These are phyloP conservation scores for Monosporascus sp. DNA, from an alignment of 2,329 filamentous ascomycete species.

Conservation along the genomic window DNA sequence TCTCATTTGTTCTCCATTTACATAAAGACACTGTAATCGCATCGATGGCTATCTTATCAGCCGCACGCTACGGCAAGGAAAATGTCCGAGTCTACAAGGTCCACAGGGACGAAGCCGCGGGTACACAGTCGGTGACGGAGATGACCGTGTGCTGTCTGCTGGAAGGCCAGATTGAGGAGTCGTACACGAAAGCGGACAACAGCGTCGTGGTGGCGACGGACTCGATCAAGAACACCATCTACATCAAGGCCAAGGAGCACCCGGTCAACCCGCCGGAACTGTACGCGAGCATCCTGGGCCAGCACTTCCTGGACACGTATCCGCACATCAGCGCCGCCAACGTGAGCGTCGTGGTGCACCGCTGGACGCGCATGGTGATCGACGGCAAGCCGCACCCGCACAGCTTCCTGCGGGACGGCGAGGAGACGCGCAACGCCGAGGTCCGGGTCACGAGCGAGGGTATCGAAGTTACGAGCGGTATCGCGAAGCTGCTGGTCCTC, in stretches of 20 bases:
- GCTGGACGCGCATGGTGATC: slow-evolving; percentile 84
- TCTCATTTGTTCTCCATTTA: not conserved
- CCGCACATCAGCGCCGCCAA: slow-evolving; percentile 81
- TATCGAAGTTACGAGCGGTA: slow-evolving; percentile 70
- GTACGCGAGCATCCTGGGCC: slow-evolving; percentile 76
- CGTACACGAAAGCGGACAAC: slow-evolving; percentile 93
- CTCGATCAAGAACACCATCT: slow-evolving; percentile 96
- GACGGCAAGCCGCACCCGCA: slow-evolving; percentile 91
- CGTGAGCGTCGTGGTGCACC: slow-evolving; percentile 75
- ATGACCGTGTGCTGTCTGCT: slow-evolving; percentile 92
- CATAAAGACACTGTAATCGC: not conserved
- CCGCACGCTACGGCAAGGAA: slow-evolving; percentile 86
- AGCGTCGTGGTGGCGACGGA: slow-evolving; percentile 93
- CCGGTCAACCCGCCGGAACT: slow-evolving; percentile 90
- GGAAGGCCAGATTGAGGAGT: slow-evolving; percentile 84
- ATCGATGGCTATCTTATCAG: slow-evolving; percentile 50
- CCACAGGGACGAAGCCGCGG: slow-evolving; percentile 69
- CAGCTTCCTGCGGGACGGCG: slow-evolving; percentile 86
- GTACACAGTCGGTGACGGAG: slow-evolving; percentile 81
- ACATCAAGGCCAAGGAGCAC: slow-evolving; percentile 91
- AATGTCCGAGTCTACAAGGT: slow-evolving; percentile 98
- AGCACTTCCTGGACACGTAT: slow-evolving; percentile 87
- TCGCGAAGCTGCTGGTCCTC: slow-evolving; percentile 78
- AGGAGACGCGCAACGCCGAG: slow-evolving; percentile 80
- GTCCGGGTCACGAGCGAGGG: slow-evolving; percentile 64